phyloP scores from a whole-genome alignment of 805 yeast species.

The Metschnikowia similis region DNA sequence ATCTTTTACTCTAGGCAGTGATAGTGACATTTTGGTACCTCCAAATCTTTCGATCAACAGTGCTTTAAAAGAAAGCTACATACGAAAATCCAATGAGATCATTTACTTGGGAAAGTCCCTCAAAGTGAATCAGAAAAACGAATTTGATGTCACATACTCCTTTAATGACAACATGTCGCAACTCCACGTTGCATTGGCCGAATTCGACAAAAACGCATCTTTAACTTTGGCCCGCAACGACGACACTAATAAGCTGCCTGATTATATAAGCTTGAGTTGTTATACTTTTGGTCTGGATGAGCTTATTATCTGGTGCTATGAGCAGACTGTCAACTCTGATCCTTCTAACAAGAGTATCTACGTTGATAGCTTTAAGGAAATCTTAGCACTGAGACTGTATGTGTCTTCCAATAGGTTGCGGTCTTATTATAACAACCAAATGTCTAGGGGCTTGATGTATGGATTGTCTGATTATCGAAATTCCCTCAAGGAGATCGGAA shows the following conservation, averaged over 20 bases:
- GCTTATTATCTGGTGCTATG: slow-evolving; percentile 37
- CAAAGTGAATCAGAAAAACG: slow-evolving; percentile 9
- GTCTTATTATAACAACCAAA: slow-evolving; percentile 26
- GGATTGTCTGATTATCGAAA: slow-evolving; percentile 33
- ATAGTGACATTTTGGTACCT: slow-evolving; percentile 40
- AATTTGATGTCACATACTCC: slow-evolving; percentile 20
- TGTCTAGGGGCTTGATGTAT: slow-evolving; percentile 26
- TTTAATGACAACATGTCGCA: slow-evolving; percentile 32
- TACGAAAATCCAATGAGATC: slow-evolving; percentile 52
- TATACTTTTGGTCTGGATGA: slow-evolving; percentile 36
- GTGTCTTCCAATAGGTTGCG: slow-evolving; percentile 20
- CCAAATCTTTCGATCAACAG: slow-evolving; percentile 36
- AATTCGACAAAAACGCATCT: slow-evolving; percentile 33
- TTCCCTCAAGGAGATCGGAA: slow-evolving; percentile 31
- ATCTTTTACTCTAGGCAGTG: slow-evolving; percentile 34
- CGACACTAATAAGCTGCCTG: slow-evolving; percentile 22
- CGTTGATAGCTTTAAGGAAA: slow-evolving; percentile 33
- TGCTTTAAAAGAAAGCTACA: slow-evolving; percentile 44
- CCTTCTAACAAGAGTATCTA: slow-evolving; percentile 29
- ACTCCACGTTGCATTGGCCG: slow-evolving; percentile 32
- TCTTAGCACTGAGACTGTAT: slow-evolving; percentile 16
- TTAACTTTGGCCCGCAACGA: slow-evolving; percentile 21
- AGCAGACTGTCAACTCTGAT: slow-evolving; percentile 33
- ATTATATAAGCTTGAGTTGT: slow-evolving; percentile 27
- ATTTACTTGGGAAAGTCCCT: slow-evolving; percentile 30